Percentiles rank a stretch among this genome's conserved stretches.
Conservation (phyloP, 1,284 basidiomycete species). For the Cryptococcus wingfieldii region DNA sequence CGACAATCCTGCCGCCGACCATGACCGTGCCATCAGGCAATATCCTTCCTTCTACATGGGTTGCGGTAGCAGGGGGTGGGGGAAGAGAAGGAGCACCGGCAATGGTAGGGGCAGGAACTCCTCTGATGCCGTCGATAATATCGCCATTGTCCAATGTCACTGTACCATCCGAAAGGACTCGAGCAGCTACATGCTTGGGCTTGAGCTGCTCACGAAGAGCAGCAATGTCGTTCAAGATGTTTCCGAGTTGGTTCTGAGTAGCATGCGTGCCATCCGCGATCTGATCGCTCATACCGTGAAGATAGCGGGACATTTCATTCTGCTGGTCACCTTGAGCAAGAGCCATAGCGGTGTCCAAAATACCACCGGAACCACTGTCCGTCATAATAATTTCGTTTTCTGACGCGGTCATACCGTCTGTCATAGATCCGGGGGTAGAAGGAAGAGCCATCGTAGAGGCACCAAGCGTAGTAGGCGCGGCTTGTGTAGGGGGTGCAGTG, state of each 20-base stretch:
- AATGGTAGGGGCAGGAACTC: slow-evolving; percentile 21
- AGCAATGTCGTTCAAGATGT: slow-evolving; percentile 38
- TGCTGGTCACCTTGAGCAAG: slow-evolving; percentile 43
- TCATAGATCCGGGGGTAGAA: neutral
- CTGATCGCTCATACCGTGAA: slow-evolving; percentile 45
- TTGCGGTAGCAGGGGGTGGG: slow-evolving; percentile 22
- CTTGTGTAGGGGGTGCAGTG: slow-evolving; percentile 2
- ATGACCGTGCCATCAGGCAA: slow-evolving; percentile 43
- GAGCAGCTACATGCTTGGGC: slow-evolving; percentile 36
- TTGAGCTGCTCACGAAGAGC: slow-evolving; percentile 37
- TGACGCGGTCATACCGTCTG: neutral
- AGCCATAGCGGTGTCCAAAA: slow-evolving; percentile 30
- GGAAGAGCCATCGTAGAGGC: neutral
- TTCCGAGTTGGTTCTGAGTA: slow-evolving; percentile 33
- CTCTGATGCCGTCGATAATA: slow-evolving; percentile 43
- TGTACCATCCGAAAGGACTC: slow-evolving; percentile 40
- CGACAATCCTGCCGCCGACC: slow-evolving; percentile 40
- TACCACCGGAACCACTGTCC: slow-evolving; percentile 32
- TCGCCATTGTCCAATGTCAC: slow-evolving; percentile 43
- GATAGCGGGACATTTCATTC: slow-evolving; percentile 46
- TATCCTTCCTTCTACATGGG: slow-evolving; percentile 36
- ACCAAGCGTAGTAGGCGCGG: neutral
- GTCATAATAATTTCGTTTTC: neutral
- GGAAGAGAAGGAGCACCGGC: slow-evolving; percentile 15
- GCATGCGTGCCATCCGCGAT: slow-evolving; percentile 35